Evolutionary conservation across 78 protist species (phyloP).

Genomic region (Salpingoeca rosetta): DNA sequence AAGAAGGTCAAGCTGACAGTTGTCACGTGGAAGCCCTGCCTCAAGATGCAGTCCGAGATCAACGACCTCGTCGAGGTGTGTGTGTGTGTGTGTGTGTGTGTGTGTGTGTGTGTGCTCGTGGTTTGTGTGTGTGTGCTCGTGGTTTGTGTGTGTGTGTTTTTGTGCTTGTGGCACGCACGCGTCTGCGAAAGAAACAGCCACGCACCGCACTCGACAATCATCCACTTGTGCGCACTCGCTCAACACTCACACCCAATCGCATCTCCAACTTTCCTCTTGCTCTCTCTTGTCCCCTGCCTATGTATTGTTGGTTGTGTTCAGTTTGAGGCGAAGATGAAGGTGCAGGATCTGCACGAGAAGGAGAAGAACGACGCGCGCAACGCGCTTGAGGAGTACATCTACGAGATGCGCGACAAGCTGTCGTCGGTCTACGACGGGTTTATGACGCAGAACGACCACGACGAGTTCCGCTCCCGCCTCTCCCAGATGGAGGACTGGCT

Average conservation of each 20-base stretch:
- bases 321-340: neutral
- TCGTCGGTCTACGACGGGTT: neutral
- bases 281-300: neutral
- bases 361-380: slow-evolving; percentile 51
- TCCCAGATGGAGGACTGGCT: slow-evolving; percentile 71
- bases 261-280: neutral
- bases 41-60: slow-evolving; percentile 15
- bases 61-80: slow-evolving; percentile 31
- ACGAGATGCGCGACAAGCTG: slow-evolving; percentile 62
- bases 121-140: too few species aligned
- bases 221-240: neutral
- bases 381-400: slow-evolving; percentile 71
- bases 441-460: neutral
- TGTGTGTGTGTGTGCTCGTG: too few species aligned
- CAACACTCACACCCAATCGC: neutral
- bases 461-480: slow-evolving; percentile 22
- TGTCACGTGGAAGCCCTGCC: slow-evolving; percentile 7
- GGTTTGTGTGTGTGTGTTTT: too few species aligned
- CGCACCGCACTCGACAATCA: neutral
- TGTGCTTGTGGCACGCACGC: neutral
- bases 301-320: too few species aligned
- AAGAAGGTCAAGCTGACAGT: slow-evolving; percentile 3
- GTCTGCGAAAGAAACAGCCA: too few species aligned
- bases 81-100: neutral
- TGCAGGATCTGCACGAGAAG: slow-evolving; percentile 1